Evolutionary conservation across 345 rosid genomes (phyloP), one percentile per base, ranked within the genome.

Genomic region (Euclidium syriacum): DNA sequence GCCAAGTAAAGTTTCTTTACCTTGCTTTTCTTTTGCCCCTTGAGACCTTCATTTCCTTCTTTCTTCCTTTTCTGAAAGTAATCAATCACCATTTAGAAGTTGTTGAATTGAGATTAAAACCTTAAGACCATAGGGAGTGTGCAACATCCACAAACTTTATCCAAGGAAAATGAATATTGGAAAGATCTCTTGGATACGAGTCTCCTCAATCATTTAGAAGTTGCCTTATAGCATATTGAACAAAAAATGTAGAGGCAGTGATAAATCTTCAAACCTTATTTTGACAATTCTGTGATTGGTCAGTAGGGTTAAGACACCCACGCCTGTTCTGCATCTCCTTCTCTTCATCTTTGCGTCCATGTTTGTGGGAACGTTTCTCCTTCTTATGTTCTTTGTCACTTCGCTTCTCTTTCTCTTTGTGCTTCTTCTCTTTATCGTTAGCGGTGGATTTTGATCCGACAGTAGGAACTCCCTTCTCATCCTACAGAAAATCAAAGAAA

Each of bases 11-110:
- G 5, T 18, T 14, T 46, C 19, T 19, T 82, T 80, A 87, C 95
- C 95, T 85, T 81, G 72, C 85, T 81, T 75, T 87, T 87, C 75
- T 83, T 85, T 80, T 77, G 87, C 75, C 79, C 95, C 69, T 69
- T 87, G 5, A 78, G 74, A 75, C 81, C 81, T 73, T 85, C 95
- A 12, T 85, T 88, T 34, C 86, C 88, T 26, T 76, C 88, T 41
- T 83, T 91, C 81, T 83, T 87, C 78, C 95, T 77, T 81, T 85
- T 87, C 95, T 87, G 87, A 68, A 70, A 55, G 5, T 62, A 38
- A 50, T 29, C n/a, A 40, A 40, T 40, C 12, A 12, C 12, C 44
- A 40, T 12, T 12, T 4, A 12, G 1, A n/a, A 40, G 16, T 17
- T 12, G 19, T 12, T 40, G 15, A 40, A 40, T 1, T 12, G 44